Evolutionary conservation across 2,329 filamentous ascomycete species (phyloP).

Genomic region (Plectosphaerella sp.): DNA sequence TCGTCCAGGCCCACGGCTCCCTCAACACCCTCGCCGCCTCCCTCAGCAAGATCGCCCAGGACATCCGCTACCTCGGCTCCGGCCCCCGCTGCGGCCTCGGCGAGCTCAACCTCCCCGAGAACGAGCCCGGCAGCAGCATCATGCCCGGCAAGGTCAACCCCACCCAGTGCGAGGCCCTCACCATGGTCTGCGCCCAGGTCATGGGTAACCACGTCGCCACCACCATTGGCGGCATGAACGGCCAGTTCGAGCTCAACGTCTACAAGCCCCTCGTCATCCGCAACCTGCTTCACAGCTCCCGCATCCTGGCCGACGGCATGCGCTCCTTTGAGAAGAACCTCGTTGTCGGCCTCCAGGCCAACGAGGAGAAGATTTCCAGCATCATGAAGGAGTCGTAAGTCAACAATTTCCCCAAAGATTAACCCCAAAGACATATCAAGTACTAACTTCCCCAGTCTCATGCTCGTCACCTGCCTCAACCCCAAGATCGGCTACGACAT

Average conservation of each 20-base stretch:
- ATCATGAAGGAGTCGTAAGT: slow-evolving; percentile 92
- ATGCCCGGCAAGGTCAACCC: slow-evolving; percentile 99
- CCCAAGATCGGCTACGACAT: slow-evolving; percentile 97
- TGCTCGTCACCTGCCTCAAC: slow-evolving; percentile 97
- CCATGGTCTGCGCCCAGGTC: slow-evolving; percentile 96
- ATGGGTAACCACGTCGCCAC: slow-evolving; percentile 95
- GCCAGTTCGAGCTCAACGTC: slow-evolving; percentile 97
- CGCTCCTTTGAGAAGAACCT: slow-evolving; percentile 92
- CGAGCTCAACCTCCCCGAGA: slow-evolving; percentile 90
- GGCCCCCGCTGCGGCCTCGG: slow-evolving; percentile 94
- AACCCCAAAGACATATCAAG: not conserved
- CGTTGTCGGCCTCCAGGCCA: slow-evolving; percentile 80
- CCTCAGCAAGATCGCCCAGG: slow-evolving; percentile 97
- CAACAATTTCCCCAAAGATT: slow-evolving; percentile 4
- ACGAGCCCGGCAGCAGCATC: slow-evolving; percentile 95
- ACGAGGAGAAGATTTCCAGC: slow-evolving; percentile 85
- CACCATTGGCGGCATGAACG: slow-evolving; percentile 93
- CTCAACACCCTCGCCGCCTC: slow-evolving; percentile 90
- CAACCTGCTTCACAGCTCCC: slow-evolving; percentile 88
- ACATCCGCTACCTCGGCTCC: slow-evolving; percentile 94
- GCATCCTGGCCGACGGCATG: slow-evolving; percentile 89
- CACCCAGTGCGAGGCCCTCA: slow-evolving; percentile 95
- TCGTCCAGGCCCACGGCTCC: slow-evolving; percentile 89
- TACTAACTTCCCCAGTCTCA: slow-evolving; percentile 59
- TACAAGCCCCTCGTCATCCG: slow-evolving; percentile 97